Evolutionary conservation across 2,329 filamentous ascomycete species (phyloP), one percentile per base, ranked within the genome.

Genomic region (Fusarium verticillioides): DNA sequence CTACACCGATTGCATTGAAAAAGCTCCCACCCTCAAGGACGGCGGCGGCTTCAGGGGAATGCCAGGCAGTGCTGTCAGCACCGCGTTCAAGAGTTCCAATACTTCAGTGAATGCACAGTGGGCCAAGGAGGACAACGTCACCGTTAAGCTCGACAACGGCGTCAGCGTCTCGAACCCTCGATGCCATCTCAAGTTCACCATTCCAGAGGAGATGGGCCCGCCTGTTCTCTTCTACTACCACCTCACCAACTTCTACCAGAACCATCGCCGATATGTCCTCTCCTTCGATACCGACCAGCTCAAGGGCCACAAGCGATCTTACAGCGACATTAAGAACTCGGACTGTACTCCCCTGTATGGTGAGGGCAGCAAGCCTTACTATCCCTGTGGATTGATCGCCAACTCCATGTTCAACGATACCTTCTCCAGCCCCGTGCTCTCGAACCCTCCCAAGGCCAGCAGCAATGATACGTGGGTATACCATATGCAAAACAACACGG

Each of bases 381-480:
- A 97, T 79, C 96, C 96, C 3, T 99, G 96, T 81, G 96, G 96
- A 28, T 86, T 99, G 70, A 97, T 98, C 75, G 96, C 96, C 70
- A 99, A 99, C 82, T 98, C 96, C 30, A 84, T 96, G 72, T 99
- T 99, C 88, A 99, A 99, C 82, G 96, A 99, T 81, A 95, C 93
- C 9, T 96, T 97, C 79, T 85, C 83, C 53, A 89, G 84, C 57
- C 93, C 95, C 1, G 82, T 88, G 3, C 84, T 90, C 13, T 92
- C 53, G 92, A 92, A 72, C 82, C 86, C 1, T 80, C 75, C 39
- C 16, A 59, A 49, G 63, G 72, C 47, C 30, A 72, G 61, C 57
- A 81, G 76, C 54, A 78, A 80, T 71, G 74, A 81, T 42, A 78
- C 79, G 11, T 78, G 84, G 62, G 87, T 86, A 4, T 99, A 98